Conservation (phyloP, 352 stramenopile genomes). For the Elongisporangium undulatum region DNA sequence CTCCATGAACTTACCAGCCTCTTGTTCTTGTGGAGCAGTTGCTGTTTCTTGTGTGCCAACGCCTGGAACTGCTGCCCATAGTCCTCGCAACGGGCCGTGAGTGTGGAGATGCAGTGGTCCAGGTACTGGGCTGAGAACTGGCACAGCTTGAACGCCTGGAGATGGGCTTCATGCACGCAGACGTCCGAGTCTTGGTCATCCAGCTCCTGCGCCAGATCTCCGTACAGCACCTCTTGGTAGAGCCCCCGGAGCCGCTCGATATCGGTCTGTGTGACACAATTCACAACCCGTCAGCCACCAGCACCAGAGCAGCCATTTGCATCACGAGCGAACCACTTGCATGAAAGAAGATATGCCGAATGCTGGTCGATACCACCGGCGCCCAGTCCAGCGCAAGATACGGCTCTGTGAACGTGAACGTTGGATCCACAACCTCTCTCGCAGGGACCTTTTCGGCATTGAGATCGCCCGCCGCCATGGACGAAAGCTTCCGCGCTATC, state of each 20-base stretch:
- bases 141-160: constrained; percentile 42
- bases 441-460: neutral
- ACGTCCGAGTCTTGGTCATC: constrained; percentile 37
- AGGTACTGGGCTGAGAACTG: constrained; percentile 74
- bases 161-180: constrained; percentile 40
- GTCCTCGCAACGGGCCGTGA: constrained; percentile 26
- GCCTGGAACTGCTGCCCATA: constrained; percentile 33
- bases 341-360: constrained; percentile 63
- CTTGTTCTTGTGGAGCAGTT: constrained; percentile 19
- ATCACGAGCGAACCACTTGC: constrained; percentile 12
- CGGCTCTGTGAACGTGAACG: constrained; percentile 51
- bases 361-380: constrained; percentile 38
- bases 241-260: constrained; percentile 51
- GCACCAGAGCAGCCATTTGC: neutral
- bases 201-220: constrained; percentile 47
- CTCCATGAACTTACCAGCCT: constrained; percentile 16
- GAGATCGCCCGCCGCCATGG: constrained; percentile 2
- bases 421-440: constrained; percentile 31
- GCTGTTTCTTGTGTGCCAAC: constrained; percentile 8
- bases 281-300: neutral
- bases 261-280: constrained; percentile 31
- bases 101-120: constrained; percentile 42
- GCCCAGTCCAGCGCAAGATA: constrained; percentile 55
- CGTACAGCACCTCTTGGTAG: constrained; percentile 42
- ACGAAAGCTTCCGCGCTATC: neutral